phyloP scores from a whole-genome alignment of 805 yeast genomes.

The Candida germanica region DNA sequence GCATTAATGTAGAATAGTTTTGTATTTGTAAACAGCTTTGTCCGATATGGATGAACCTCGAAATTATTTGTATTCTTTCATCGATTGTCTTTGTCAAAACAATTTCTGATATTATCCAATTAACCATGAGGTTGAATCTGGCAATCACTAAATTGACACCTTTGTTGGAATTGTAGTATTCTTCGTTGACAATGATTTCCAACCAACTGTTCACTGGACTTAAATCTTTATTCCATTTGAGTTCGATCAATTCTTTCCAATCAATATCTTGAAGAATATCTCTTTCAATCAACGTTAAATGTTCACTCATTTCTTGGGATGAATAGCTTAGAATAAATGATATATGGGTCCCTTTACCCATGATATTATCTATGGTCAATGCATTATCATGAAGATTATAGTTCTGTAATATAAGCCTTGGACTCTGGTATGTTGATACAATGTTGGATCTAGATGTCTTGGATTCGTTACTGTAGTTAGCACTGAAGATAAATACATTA shows the following conservation, averaged over 20 bases:
- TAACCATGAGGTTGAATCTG: constrained; percentile 82
- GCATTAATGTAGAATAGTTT: constrained; percentile 85
- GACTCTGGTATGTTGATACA: constrained; percentile 14
- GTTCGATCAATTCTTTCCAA: constrained; percentile 84
- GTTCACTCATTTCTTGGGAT: constrained; percentile 68
- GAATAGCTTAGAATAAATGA: constrained; percentile 78
- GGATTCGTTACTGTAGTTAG: constrained; percentile 9
- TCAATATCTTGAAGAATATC: constrained; percentile 83
- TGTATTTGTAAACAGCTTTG: constrained; percentile 68
- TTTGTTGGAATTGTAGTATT: constrained; percentile 43
- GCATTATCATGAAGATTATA: constrained; percentile 27
- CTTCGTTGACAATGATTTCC: constrained; percentile 59
- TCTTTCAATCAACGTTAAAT: constrained; percentile 80
- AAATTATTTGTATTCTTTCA: constrained; percentile 66
- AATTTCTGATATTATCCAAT: constrained; percentile 90
- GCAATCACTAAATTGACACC: constrained; percentile 83
- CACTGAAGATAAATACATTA: constrained; percentile 14
- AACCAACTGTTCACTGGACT: constrained; percentile 82
- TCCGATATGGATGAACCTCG: constrained; percentile 85
- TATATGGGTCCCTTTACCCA: constrained; percentile 57
- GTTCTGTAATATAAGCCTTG: constrained; percentile 34
- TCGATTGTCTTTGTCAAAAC: constrained; percentile 59
- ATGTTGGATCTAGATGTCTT: neutral
- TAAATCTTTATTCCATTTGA: constrained; percentile 66
- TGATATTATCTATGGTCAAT: constrained; percentile 37